Percentiles rank a stretch among this genome's conserved stretches.
phyloP scores from a whole-genome alignment of 352 stramenopile genomes.

The Globisporangium viniferum region DNA sequence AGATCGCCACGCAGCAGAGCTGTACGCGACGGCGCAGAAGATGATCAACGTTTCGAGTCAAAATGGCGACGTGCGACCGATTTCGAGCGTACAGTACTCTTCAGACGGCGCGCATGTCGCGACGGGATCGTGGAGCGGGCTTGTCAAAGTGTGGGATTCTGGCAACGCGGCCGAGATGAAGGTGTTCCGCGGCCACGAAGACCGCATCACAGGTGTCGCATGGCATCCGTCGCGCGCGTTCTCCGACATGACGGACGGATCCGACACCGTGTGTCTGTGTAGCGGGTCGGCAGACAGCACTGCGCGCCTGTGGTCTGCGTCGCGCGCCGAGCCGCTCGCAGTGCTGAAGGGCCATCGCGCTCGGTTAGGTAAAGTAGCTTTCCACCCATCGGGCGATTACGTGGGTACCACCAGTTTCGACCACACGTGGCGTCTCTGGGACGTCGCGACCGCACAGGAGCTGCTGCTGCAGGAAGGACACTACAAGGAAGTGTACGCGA shows the following conservation, averaged over 20 bases:
- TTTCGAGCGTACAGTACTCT: conserved; percentile 76
- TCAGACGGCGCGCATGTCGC: conserved; percentile 60
- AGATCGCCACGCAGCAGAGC: conserved; percentile 63
- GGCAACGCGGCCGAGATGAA: conserved; percentile 58
- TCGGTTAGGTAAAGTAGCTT: conserved; percentile 86
- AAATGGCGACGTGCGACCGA: conserved; percentile 91
- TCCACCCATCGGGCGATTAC: conserved; percentile 92
- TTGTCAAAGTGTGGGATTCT: conserved; percentile 94
- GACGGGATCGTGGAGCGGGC: conserved; percentile 92
- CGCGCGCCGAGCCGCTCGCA: conserved; percentile 46
- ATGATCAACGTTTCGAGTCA: conserved; percentile 92
- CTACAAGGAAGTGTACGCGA: conserved; percentile 92
- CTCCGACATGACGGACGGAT: conserved; percentile 57
- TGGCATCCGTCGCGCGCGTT: conserved; percentile 67
- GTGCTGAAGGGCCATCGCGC: conserved; percentile 70
- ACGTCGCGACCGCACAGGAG: conserved; percentile 90
- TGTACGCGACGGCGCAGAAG: conserved; percentile 74
- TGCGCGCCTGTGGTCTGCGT: conserved; percentile 68
- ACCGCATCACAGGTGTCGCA: conserved; percentile 84
- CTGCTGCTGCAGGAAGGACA: conserved; percentile 97
- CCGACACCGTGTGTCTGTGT: conserved; percentile 62
- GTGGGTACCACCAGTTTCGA: conserved; percentile 96
- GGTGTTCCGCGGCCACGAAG: conserved; percentile 83
- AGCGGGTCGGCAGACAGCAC: conserved; percentile 78
- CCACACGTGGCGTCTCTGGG: conserved; percentile 97